Evolutionary conservation across 176 grass and related monocot species (phyloP).

Genomic region (maize (Zea mays)): DNA sequence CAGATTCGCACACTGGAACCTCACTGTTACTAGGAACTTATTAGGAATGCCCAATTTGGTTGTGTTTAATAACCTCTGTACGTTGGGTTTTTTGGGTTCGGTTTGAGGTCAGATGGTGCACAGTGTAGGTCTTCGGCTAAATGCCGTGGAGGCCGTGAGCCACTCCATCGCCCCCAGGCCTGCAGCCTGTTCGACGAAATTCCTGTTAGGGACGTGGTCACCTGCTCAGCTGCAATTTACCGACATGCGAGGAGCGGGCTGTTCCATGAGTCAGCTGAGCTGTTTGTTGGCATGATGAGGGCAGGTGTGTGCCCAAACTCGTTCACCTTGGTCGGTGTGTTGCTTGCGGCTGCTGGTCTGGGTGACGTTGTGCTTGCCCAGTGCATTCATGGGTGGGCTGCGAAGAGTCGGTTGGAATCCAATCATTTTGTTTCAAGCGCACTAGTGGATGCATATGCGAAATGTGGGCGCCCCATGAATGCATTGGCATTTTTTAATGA

Average conservation of each 20-base stretch:
- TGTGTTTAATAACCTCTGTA: slow-evolving; percentile 27
- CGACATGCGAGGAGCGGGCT: slow-evolving; percentile 31
- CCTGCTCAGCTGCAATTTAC: slow-evolving; percentile 54
- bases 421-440: slow-evolving; percentile 56
- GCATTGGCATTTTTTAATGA: slow-evolving; percentile 44
- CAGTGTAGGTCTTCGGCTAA: slow-evolving; percentile 35
- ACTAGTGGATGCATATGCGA: slow-evolving; percentile 63
- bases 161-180: not conserved
- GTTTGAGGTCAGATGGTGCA: slow-evolving; percentile 36
- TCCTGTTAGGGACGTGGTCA: slow-evolving; percentile 42
- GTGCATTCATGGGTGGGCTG: slow-evolving; percentile 56
- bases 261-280: slow-evolving; percentile 26
- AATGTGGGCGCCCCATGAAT: slow-evolving; percentile 46
- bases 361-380: slow-evolving; percentile 28
- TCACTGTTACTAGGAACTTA: not conserved
- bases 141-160: not conserved
- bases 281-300: slow-evolving; percentile 53
- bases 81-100: slow-evolving; percentile 23
- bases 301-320: slow-evolving; percentile 51
- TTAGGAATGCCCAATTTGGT: not conserved
- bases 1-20: not conserved
- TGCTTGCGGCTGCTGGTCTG: slow-evolving; percentile 39
- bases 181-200: slow-evolving; percentile 47
- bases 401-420: slow-evolving; percentile 45
- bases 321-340: slow-evolving; percentile 57